Conservation (phyloP, 2,329 filamentous ascomycete species). For the Rosellinia necatrix region DNA sequence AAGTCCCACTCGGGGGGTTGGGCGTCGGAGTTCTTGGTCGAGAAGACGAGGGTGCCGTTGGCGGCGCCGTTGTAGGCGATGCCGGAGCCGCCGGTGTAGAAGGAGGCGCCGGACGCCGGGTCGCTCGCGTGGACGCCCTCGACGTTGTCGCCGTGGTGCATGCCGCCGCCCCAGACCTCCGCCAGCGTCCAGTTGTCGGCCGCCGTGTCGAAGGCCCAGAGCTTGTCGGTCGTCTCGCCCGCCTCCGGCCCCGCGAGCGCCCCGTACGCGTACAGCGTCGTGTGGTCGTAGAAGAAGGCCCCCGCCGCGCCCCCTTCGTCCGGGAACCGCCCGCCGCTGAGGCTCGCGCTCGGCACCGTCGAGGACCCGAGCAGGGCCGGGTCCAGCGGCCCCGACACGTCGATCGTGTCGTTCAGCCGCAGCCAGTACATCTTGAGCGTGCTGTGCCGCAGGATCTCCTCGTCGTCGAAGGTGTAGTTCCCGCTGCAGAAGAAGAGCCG, state of each 20-base stretch:
- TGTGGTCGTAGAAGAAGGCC: slow-evolving; percentile 28
- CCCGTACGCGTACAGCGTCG: slow-evolving; percentile 25
- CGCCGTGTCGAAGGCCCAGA: slow-evolving; percentile 29
- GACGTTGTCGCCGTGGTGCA: slow-evolving; percentile 14
- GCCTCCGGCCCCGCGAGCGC: slow-evolving; percentile 15
- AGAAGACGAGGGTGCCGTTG: slow-evolving; percentile 28
- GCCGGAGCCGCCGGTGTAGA: slow-evolving; percentile 24
- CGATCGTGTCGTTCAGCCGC: slow-evolving; percentile 22
- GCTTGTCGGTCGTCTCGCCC: slow-evolving; percentile 12
- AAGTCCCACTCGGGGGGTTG: slow-evolving; percentile 19
- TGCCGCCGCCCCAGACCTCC: slow-evolving; percentile 16
- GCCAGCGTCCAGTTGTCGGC: slow-evolving; percentile 13
- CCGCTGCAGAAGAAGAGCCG: slow-evolving; percentile 30
- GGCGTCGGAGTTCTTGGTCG: slow-evolving; percentile 11
- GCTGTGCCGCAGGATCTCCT: slow-evolving; percentile 14
- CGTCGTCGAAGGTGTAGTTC: slow-evolving; percentile 30
- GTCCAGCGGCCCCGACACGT: slow-evolving; percentile 24
- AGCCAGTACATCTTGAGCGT: slow-evolving; percentile 26
- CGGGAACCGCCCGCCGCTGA: slow-evolving; percentile 6
- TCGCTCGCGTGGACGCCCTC: slow-evolving; percentile 25
- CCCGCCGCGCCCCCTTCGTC: slow-evolving; percentile 12
- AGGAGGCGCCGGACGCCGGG: slow-evolving; percentile 24
- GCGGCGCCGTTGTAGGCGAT: slow-evolving; percentile 21
- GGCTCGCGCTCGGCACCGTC: slow-evolving; percentile 16
- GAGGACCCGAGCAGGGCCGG: slow-evolving; percentile 15